A percentile compares a stretch with the other conserved stretches of the same genome.
Evolutionary conservation across 768 basidiomycete species (phyloP).

Genomic region (Calocybe gangraenosa): DNA sequence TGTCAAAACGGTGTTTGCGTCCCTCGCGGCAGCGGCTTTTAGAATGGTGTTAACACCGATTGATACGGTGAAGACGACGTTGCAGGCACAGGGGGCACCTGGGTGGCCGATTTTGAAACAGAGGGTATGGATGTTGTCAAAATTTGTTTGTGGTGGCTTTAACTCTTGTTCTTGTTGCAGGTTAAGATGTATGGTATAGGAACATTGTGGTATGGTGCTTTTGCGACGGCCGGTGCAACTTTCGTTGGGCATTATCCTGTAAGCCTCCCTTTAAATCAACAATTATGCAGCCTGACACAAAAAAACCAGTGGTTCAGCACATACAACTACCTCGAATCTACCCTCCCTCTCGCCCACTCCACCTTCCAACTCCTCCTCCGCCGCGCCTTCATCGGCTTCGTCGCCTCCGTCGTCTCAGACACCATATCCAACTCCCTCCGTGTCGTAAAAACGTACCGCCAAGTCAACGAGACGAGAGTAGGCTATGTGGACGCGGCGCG

Average conservation of each 20-base stretch:
- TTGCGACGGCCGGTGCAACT: slow-evolving; percentile 90
- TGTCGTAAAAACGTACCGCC: slow-evolving; percentile 94
- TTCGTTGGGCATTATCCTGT: slow-evolving; percentile 92
- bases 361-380: slow-evolving; percentile 60
- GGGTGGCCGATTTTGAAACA: slow-evolving; percentile 64
- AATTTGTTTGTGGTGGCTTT: neutral
- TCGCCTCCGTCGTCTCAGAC: slow-evolving; percentile 82
- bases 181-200: slow-evolving; percentile 72
- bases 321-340: slow-evolving; percentile 74
- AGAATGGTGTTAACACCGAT: slow-evolving; percentile 91
- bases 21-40: slow-evolving; percentile 75
- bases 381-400: slow-evolving; percentile 90
- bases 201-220: slow-evolving; percentile 84
- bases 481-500: slow-evolving; percentile 76
- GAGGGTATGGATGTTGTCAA: slow-evolving; percentile 41
- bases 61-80: slow-evolving; percentile 92
- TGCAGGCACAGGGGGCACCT: slow-evolving; percentile 83
- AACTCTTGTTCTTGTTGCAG: slow-evolving; percentile 29
- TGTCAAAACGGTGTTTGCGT: slow-evolving; percentile 78
- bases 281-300: neutral
- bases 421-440: slow-evolving; percentile 84
- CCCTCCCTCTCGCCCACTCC: slow-evolving; percentile 54
- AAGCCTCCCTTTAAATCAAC: neutral
- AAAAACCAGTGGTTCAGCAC: slow-evolving; percentile 69
- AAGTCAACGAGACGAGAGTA: slow-evolving; percentile 80